These are phyloP conservation scores for Alloascoidea hylecoeti DNA, from an alignment of 805 yeast genomes.

Conservation along the genomic window DNA sequence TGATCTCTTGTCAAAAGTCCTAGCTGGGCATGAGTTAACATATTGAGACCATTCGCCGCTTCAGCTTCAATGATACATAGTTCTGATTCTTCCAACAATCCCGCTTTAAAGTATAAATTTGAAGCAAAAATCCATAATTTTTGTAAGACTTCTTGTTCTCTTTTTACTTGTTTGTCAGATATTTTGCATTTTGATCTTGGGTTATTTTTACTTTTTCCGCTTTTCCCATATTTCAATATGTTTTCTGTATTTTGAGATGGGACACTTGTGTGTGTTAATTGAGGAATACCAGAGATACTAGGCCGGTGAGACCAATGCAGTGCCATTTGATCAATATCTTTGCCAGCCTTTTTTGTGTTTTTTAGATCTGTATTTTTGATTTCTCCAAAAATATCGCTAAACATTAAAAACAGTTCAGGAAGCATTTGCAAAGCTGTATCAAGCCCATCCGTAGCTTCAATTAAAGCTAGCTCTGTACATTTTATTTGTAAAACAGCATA, in stretches of 20 bases:
- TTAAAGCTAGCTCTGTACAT: slow-evolving; percentile 59
- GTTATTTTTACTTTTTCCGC: slow-evolving; percentile 8
- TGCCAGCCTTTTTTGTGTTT: slow-evolving; percentile 2
- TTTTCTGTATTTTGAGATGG: neutral
- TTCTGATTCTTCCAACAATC: slow-evolving; percentile 43
- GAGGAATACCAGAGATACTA: slow-evolving; percentile 21
- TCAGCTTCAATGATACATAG: slow-evolving; percentile 66
- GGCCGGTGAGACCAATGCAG: slow-evolving; percentile 26
- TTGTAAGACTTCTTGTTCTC: slow-evolving; percentile 31
- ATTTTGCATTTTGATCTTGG: slow-evolving; percentile 6
- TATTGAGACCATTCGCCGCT: slow-evolving; percentile 26
- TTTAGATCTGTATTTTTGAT: neutral
- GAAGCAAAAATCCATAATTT: slow-evolving; percentile 67
- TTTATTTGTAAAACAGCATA: slow-evolving; percentile 46
- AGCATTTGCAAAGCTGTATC: slow-evolving; percentile 45
- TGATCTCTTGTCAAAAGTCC: slow-evolving; percentile 30
- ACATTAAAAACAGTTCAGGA: slow-evolving; percentile 52
- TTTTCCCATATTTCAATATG: slow-evolving; percentile 5
- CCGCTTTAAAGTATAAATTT: slow-evolving; percentile 43
- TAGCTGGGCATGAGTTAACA: slow-evolving; percentile 32
- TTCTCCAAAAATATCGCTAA: slow-evolving; percentile 28
- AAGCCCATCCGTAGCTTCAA: slow-evolving; percentile 45
- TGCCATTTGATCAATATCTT: too few species aligned
- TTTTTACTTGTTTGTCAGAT: slow-evolving; percentile 6
- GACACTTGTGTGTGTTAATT: slow-evolving; percentile 1